phyloP scores from a whole-genome alignment of 495 filamentous ascomycete genomes.

The Neurospora sp. region DNA sequence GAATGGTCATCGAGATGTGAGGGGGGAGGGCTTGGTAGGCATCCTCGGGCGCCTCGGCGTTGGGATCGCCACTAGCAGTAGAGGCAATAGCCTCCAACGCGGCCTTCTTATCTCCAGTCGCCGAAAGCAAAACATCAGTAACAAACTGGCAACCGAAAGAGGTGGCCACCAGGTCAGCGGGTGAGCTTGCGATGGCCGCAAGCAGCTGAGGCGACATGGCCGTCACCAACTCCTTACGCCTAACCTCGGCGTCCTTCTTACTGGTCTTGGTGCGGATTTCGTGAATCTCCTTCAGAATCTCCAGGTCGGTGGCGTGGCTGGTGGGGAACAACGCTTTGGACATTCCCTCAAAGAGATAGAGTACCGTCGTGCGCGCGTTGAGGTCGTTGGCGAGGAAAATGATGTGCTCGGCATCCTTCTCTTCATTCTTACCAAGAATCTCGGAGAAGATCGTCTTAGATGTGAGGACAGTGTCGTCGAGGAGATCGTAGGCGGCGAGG shows the following conservation, averaged over 20 bases:
- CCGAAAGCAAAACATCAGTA: conserved; percentile 68
- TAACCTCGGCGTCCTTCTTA: conserved; percentile 75
- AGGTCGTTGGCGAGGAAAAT: conserved; percentile 53
- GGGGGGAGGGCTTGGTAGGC: conserved; percentile 25
- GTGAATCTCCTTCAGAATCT: conserved; percentile 63
- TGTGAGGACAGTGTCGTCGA: conserved; percentile 88
- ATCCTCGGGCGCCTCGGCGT: conserved; percentile 24
- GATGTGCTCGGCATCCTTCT: conserved; percentile 46
- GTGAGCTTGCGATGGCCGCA: conserved; percentile 56
- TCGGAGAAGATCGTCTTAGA: conserved; percentile 78
- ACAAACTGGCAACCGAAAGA: conserved; percentile 84
- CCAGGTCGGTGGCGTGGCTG: conserved; percentile 47
- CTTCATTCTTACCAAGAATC: conserved; percentile 57
- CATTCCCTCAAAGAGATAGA: conserved; percentile 73
- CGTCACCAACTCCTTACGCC: conserved; percentile 66
- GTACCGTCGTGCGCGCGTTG: conserved; percentile 63
- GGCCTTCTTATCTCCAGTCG: conserved; percentile 57
- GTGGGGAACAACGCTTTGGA: conserved; percentile 59
- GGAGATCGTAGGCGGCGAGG: conserved; percentile 74
- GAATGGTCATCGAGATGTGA: conserved; percentile 50
- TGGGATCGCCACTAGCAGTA: conserved; percentile 55
- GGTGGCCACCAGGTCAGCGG: conserved; percentile 54
- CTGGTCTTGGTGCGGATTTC: conserved; percentile 67
- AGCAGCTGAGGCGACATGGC: conserved; percentile 59
- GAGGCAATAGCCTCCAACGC: conserved; percentile 64